Base-by-base conservation (phyloP, 352 stramenopile genomes). In the Phytophthora gonapodyides region DNA sequence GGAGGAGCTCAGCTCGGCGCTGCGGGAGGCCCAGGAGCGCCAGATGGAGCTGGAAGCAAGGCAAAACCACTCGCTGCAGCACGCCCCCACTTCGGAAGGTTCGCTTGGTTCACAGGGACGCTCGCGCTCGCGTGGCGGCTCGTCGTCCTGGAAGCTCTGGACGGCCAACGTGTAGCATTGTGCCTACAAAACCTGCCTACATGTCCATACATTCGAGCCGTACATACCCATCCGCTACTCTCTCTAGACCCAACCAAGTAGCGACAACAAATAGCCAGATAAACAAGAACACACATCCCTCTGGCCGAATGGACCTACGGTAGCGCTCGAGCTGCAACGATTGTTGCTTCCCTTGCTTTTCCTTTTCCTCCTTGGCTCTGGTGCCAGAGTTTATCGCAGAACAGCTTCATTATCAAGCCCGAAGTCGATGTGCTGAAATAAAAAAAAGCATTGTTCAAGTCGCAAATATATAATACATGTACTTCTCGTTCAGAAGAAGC, bases 1-100 rank as follows among this genome's bases (percentile, higher is more conserved):
- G 69, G 82, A 91, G 55, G 78, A 91, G 74, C 72, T 91, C 21
- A 91, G 70, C 57, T 53, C 67, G 0, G 68, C 80, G 33, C 67
- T 91, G 31, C 75, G 80, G 8, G 79, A 84, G 35, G 71, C 79
- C 0, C 73, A 88, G 53, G 65, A 80, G 12, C 50, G 46, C 24
- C 75, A 72, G 10, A n/a, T 62, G 30, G 53, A 72, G 45, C 48
- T 70, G 15, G 63, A 74, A 60, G 42, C 59, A 43, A 57, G 60
- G 16, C 69, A 67, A 43, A 42, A 7, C n/a, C n/a, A 46, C 40
- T 61, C 57, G 9, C 7, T 64, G 13, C 57, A 69, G 31, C 58
- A 67, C 5, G 16, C 34, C 3, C 44, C 33, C 2, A 21, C 24
- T 19, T 61, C 58, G 1, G 58, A 73, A 36, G 51, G 24, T 16